Percentiles rank a stretch among this genome's conserved stretches.
These are phyloP conservation scores for Pythium myriotylum DNA, from an alignment of 352 stramenopile species.

Conservation along the genomic window DNA sequence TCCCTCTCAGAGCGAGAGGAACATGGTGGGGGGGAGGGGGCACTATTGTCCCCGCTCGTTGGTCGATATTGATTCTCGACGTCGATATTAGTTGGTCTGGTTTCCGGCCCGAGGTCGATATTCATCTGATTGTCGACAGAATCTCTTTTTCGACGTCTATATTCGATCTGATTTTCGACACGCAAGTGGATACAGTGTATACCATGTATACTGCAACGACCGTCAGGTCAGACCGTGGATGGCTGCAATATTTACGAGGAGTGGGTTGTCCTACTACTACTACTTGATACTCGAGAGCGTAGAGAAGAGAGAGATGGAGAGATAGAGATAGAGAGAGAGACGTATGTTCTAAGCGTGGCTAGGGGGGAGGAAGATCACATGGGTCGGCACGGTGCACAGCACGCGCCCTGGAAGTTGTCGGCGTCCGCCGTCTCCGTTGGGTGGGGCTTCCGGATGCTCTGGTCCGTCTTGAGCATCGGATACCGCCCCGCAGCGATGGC, in stretches of 20 bases:
- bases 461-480: constrained; percentile 80
- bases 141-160: too few relatives aligned
- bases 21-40: not conserved
- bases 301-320: not conserved
- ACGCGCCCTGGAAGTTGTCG: constrained; percentile 42
- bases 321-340: not conserved
- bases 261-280: too few relatives aligned
- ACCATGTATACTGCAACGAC: too few relatives aligned
- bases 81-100: too few relatives aligned
- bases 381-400: constrained; percentile 58
- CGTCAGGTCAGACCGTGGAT: too few relatives aligned
- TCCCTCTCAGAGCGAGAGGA: not conserved
- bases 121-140: too few relatives aligned
- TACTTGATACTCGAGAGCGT: too few relatives aligned
- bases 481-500: constrained; percentile 63
- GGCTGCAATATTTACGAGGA: not conserved
- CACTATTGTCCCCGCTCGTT: not conserved
- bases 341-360: constrained; percentile 1
- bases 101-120: too few relatives aligned
- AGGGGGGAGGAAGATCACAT: constrained; percentile 72
- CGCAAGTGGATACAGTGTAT: constrained; percentile 19
- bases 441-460: constrained; percentile 44
- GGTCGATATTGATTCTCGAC: constrained; percentile 1
- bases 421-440: constrained; percentile 28
- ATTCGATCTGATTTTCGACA: constrained; percentile 28